Percentiles rank a stretch among this genome's conserved stretches.
phyloP scores from a whole-genome alignment of 2,329 filamentous ascomycete species.

The Aspergillus neotritici region DNA sequence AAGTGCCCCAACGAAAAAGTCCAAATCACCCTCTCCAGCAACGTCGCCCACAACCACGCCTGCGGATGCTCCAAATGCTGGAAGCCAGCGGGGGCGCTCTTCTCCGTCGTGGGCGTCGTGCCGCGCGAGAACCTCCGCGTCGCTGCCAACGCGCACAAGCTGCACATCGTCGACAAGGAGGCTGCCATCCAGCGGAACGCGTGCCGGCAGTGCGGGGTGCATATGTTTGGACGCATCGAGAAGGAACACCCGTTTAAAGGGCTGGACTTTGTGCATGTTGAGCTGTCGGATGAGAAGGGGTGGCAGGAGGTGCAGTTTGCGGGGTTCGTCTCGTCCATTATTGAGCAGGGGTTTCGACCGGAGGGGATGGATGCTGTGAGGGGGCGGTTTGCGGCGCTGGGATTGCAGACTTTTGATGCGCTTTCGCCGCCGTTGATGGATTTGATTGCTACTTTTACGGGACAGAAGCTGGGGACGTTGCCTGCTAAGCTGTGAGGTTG shows the following conservation, averaged over 20 bases:
- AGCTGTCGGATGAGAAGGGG: constrained; percentile 55
- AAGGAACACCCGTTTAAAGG: constrained; percentile 62
- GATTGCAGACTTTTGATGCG: constrained; percentile 59
- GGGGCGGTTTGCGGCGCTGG: constrained; percentile 47
- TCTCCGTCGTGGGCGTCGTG: constrained; percentile 59
- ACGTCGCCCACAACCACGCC: constrained; percentile 64
- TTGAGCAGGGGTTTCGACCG: constrained; percentile 61
- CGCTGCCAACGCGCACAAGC: constrained; percentile 54
- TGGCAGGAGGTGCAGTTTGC: constrained; percentile 69
- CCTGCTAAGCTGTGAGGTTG: constrained; percentile 21
- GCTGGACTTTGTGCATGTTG: constrained; percentile 63
- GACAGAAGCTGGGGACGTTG: constrained; percentile 39
- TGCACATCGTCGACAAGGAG: constrained; percentile 50
- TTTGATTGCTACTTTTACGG: constrained; percentile 51
- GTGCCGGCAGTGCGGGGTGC: constrained; percentile 56
- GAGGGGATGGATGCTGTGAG: constrained; percentile 52
- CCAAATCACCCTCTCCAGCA: constrained; percentile 52
- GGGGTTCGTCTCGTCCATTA: constrained; percentile 61
- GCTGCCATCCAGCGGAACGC: constrained; percentile 58
- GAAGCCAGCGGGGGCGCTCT: constrained; percentile 60
- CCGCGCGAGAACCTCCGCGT: constrained; percentile 52
- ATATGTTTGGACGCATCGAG: constrained; percentile 61
- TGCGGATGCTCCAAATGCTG: constrained; percentile 69
- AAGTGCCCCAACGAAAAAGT: constrained; percentile 53
- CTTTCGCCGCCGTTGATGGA: constrained; percentile 61